Evolutionary conservation across 306 rosid genomes (phyloP).

Genomic region (Psophocarpus tetragonolobus): DNA sequence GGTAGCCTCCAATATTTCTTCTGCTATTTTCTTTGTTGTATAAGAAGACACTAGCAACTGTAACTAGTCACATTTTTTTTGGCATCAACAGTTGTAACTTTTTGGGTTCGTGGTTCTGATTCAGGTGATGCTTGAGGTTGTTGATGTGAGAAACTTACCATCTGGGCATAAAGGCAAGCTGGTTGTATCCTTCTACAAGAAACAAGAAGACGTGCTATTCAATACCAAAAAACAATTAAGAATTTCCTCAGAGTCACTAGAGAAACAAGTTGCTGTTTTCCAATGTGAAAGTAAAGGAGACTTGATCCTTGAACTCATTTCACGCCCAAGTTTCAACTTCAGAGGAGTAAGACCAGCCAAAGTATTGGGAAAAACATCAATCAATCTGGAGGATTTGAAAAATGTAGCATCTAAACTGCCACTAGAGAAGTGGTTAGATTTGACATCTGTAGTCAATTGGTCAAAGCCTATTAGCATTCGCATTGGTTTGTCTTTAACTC

Average conservation of each 20-base stretch:
- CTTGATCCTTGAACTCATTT: conserved; percentile 41
- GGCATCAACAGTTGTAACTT: not conserved
- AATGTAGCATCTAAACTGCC: conserved; percentile 35
- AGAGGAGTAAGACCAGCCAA: conserved; percentile 17
- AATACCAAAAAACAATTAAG: conserved; percentile 24
- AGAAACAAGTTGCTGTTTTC: conserved; percentile 46
- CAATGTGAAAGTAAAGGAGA: conserved; percentile 46
- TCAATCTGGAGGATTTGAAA: conserved; percentile 35
- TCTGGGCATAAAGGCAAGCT: conserved; percentile 22
- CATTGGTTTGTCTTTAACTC: conserved; percentile 41
- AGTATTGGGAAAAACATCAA: conserved; percentile 40
- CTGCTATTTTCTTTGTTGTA: not conserved
- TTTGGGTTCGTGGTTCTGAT: conserved; percentile 19
- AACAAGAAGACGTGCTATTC: conserved; percentile 34
- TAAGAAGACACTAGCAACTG: not conserved
- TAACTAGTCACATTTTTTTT: not conserved
- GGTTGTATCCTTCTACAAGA: conserved; percentile 38
- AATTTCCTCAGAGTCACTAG: conserved; percentile 32
- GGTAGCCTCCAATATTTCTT: conserved; percentile 29
- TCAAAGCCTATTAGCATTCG: conserved; percentile 34
- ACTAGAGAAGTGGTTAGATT: conserved; percentile 45
- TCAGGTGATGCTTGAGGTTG: conserved; percentile 56
- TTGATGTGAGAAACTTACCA: conserved; percentile 44
- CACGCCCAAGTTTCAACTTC: conserved; percentile 21
- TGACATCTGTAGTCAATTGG: conserved; percentile 8